Conservation (phyloP, 176 grass and related monocot species). For the Cenchrus fungigraminus region DNA sequence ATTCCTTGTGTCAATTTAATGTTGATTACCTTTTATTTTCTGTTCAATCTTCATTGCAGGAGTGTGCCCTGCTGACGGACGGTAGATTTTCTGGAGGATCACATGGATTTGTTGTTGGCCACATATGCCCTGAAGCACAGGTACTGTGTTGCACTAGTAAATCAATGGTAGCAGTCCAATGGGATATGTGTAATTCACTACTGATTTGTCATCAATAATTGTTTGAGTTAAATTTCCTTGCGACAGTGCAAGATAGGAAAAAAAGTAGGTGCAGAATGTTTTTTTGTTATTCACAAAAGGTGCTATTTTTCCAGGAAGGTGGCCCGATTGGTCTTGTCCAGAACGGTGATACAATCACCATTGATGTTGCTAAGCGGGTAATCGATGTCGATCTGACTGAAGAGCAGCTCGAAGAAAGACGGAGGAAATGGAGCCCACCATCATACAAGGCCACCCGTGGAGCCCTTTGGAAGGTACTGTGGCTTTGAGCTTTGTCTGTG, state of each 20-base stretch:
- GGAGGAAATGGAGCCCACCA: constrained; percentile 65
- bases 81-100: constrained; percentile 98
- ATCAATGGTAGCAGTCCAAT: neutral
- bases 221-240: constrained; percentile 21
- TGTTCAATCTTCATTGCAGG: constrained; percentile 53
- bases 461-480: constrained; percentile 81
- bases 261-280: neutral
- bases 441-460: constrained; percentile 61
- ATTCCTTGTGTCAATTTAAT: neutral
- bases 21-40: neutral
- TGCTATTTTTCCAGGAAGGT: constrained; percentile 75
- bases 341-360: constrained; percentile 84
- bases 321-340: constrained; percentile 89
- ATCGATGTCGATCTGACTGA: constrained; percentile 77
- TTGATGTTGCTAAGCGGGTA: constrained; percentile 74
- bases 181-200: neutral
- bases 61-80: constrained; percentile 93
- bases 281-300: constrained; percentile 33
- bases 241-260: constrained; percentile 1
- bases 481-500: neutral
- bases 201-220: constrained; percentile 7
- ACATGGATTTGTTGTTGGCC: constrained; percentile 97
- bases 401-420: constrained; percentile 67
- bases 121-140: constrained; percentile 98
- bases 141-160: constrained; percentile 45